Evolutionary conservation across 2,329 filamentous ascomycete species (phyloP).

Genomic region (Scopulariopsis brevicaulis): DNA sequence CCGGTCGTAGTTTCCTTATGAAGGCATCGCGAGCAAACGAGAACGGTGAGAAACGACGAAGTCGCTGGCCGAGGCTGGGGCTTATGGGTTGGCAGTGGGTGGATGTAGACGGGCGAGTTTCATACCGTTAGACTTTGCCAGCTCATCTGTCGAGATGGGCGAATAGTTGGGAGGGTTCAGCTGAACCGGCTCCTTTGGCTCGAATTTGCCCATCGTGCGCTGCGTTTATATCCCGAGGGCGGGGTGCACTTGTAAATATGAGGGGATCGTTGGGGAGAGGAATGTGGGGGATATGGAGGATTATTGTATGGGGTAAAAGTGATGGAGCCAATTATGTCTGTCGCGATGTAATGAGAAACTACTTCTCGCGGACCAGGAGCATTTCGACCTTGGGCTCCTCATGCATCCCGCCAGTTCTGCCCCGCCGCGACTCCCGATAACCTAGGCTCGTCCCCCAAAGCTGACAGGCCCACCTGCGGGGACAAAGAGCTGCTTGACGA

Average conservation of each 20-base stretch:
- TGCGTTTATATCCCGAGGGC: background rate
- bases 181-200: constrained; percentile 64
- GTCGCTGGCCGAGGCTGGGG: too few species aligned
- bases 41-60: too few species aligned
- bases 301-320: background rate
- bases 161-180: constrained; percentile 82
- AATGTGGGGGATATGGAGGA: background rate
- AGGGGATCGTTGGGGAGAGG: background rate
- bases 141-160: constrained; percentile 66
- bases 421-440: background rate
- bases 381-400: background rate
- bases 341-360: background rate
- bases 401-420: background rate
- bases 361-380: background rate
- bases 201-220: constrained; percentile 53
- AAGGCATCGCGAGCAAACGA: background rate
- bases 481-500: background rate
- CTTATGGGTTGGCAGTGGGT: background rate
- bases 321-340: background rate
- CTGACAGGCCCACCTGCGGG: background rate
- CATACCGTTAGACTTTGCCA: constrained; percentile 73
- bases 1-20: background rate
- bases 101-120: background rate
- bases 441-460: background rate
- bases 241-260: background rate